Evolutionary conservation across 1,139 yeast species (phyloP).

Genomic region (Sugiyamaella grinbergsii): DNA sequence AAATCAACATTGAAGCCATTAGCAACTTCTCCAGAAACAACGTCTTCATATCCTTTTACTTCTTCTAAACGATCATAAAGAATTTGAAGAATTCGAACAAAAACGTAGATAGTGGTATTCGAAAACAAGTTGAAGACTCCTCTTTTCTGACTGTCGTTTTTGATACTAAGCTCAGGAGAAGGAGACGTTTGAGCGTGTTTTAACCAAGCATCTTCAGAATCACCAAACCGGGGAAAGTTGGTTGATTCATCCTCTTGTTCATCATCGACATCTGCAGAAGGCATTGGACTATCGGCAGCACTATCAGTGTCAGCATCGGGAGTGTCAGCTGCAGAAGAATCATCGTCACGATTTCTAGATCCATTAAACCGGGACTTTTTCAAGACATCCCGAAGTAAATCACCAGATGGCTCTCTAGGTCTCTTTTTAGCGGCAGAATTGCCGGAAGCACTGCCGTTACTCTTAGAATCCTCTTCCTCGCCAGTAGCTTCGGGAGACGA

Average conservation of each 20-base stretch:
- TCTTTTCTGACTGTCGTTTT: slow-evolving; percentile 31
- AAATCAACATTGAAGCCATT: slow-evolving; percentile 68
- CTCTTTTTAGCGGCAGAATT: slow-evolving; percentile 46
- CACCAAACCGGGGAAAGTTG: slow-evolving; percentile 33
- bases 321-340: slow-evolving; percentile 14
- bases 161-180: slow-evolving; percentile 14
- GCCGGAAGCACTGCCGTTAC: slow-evolving; percentile 16
- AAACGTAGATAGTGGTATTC: slow-evolving; percentile 88
- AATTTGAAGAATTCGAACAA: slow-evolving; percentile 82
- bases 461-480: slow-evolving; percentile 30
- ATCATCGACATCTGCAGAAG: neutral
- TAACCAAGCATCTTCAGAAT: slow-evolving; percentile 30
- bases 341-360: slow-evolving; percentile 22
- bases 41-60: slow-evolving; percentile 66
- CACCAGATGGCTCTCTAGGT: slow-evolving; percentile 47
- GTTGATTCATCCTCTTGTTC: slow-evolving; percentile 9
- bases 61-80: slow-evolving; percentile 78
- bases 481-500: slow-evolving; percentile 27
- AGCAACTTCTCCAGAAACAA: slow-evolving; percentile 67
- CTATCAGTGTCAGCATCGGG: slow-evolving; percentile 22
- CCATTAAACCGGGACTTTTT: slow-evolving; percentile 52
- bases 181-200: slow-evolving; percentile 26
- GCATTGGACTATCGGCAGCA: slow-evolving; percentile 34
- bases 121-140: slow-evolving; percentile 75
- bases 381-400: slow-evolving; percentile 71